Percentiles rank a stretch among this genome's conserved stretches.
Evolutionary conservation across 73 alveolate genomes (phyloP).

Genomic region (Stentor coeruleus): DNA sequence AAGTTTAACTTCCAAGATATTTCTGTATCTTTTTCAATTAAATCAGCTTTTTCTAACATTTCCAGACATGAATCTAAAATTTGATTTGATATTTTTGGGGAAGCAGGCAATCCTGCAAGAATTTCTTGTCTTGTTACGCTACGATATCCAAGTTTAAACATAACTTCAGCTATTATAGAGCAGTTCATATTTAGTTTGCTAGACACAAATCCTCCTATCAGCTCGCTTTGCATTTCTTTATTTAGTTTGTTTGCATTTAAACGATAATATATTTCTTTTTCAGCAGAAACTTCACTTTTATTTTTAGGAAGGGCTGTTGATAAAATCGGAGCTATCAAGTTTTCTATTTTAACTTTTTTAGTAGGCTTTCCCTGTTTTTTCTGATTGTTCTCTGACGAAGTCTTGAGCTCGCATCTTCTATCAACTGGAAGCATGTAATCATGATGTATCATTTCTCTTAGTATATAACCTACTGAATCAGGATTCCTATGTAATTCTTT

Average conservation of each 20-base stretch:
- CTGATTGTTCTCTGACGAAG: background rate
- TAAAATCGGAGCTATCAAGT: background rate
- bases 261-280: background rate
- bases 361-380: background rate
- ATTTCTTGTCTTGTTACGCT: background rate
- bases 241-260: background rate
- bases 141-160: background rate
- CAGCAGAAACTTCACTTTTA: background rate
- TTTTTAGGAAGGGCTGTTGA: background rate
- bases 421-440: background rate
- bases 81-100: background rate
- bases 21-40: background rate
- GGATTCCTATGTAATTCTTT: background rate
- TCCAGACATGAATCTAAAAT: background rate
- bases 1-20: background rate
- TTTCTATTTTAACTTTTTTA: background rate
- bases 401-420: background rate
- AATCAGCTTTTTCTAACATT: background rate
- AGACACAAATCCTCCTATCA: background rate
- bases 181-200: background rate
- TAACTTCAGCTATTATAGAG: background rate
- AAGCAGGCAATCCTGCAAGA: background rate
- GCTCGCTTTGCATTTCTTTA: background rate
- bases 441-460: background rate
- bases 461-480: background rate